Percentiles rank a stretch among this genome's conserved stretches.
Conservation (phyloP, 306 rosid species). For the Cucurbita pepo region DNA sequence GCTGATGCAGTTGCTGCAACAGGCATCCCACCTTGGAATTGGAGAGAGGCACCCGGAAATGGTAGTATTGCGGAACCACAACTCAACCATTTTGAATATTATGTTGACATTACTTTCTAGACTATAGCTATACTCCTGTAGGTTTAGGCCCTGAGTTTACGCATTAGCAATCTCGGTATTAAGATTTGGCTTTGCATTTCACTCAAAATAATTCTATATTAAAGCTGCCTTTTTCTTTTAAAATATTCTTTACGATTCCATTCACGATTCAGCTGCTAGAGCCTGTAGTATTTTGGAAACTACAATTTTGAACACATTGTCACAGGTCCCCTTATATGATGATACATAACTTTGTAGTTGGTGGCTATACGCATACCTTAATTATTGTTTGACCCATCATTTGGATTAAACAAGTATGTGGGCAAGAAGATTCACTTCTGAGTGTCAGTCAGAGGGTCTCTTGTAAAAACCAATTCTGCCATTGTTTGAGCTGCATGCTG, state of each 20-base stretch:
- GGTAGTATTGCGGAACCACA: slow-evolving; percentile 22
- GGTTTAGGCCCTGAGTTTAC: neutral
- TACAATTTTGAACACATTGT: neutral
- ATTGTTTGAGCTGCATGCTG: neutral
- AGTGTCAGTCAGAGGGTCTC: neutral
- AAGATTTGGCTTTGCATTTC: neutral
- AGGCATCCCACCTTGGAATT: slow-evolving; percentile 94
- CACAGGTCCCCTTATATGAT: neutral
- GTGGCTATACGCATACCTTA: neutral
- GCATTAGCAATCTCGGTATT: neutral
- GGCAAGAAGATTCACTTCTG: neutral
- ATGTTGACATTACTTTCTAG: neutral
- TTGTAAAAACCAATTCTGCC: neutral
- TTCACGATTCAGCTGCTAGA: neutral
- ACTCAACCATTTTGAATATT: neutral
- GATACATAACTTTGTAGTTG: neutral
- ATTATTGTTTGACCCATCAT: neutral
- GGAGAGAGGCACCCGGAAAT: slow-evolving; percentile 94
- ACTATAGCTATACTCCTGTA: neutral
- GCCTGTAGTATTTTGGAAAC: neutral
- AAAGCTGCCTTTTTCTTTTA: neutral
- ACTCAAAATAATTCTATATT: neutral
- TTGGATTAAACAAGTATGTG: neutral
- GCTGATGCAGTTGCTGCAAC: slow-evolving; percentile 78
- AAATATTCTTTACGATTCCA: neutral